Base-by-base conservation (phyloP, 1,284 basidiomycete genomes). In the Ceratobasidium sp. region DNA sequence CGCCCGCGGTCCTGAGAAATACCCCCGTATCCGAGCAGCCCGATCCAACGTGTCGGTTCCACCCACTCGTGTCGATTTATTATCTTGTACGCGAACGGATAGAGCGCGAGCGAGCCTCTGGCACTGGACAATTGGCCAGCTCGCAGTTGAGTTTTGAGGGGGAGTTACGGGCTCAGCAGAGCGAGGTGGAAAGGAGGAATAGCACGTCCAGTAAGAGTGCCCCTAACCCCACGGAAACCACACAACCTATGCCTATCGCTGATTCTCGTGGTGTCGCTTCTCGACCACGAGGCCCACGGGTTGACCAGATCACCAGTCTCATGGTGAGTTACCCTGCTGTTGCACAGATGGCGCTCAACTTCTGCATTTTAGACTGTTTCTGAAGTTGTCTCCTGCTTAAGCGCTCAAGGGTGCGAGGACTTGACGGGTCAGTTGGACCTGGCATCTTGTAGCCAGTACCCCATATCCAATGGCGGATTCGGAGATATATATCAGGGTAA, bases 21-120 rank as follows among this genome's bases (percentile, higher is more conserved):
- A 1, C 75, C 83, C 24, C 46, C 0, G 31, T 34, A 1, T 76
- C 64, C 77, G 81, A 83, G 77, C 81, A 82, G 0, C 79, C 85
- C 13, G 96, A 99, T 80, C 97, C 98, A 6, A 97, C 95, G 4
- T 86, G 89, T 69, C 96, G 95, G 2, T 99, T 94, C 84, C 95
- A 98, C 81, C 96, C 96, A 0, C 87, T 99, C 43, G 88, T 99
- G 72, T 96, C 95, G 29, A 98, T 99, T 83, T 99, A 99, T 81
- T 98, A 92, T 84, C 89, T 99, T 22, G 94, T 97, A 0, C 86
- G 92, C 73, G 97, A 99, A 84, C 98, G 98, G 86, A 88, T 96
- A 81, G 96, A 98, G 80, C 86, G 97, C 65, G 96, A 98, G 79
- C 88, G 88, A 74, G 92, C 98, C 2, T 98, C 96, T 82, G 97